Conservation (phyloP, 345 rosid genomes). For the Eutrema japonicum region DNA sequence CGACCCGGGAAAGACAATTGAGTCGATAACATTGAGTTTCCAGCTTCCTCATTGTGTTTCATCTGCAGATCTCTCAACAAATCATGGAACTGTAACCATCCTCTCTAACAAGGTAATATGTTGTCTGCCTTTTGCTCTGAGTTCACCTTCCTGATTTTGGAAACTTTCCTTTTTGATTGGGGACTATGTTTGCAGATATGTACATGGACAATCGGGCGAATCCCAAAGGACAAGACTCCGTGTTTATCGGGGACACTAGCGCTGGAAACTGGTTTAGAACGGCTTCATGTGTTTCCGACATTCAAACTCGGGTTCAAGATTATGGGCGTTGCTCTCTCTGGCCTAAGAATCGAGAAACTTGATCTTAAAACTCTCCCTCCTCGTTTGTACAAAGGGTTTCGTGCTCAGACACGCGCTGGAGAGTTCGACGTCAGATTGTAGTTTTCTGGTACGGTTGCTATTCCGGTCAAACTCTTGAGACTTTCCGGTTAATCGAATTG, state of each 20-base stretch:
- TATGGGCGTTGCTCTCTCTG: conserved; percentile 91
- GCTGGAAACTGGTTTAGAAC: conserved; percentile 66
- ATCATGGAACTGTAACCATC: conserved; percentile 79
- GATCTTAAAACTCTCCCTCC: conserved; percentile 66
- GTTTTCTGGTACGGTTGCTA: conserved; percentile 14
- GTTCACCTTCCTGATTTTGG: background rate
- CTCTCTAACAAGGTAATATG: conserved; percentile 76
- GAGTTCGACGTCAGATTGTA: conserved; percentile 82
- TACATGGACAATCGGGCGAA: conserved; percentile 83
- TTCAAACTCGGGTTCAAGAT: conserved; percentile 77
- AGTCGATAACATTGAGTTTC: conserved; percentile 77
- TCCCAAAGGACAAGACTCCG: conserved; percentile 85
- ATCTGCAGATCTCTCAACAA: conserved; percentile 86
- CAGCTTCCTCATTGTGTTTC: conserved; percentile 74
- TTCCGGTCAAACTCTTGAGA: background rate
- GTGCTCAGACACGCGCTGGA: conserved; percentile 83
- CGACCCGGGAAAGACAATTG: conserved; percentile 83
- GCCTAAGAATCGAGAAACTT: conserved; percentile 76
- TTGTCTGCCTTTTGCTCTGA: background rate
- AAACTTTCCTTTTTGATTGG: background rate
- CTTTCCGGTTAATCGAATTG: background rate
- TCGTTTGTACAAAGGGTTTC: conserved; percentile 88
- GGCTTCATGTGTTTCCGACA: conserved; percentile 79
- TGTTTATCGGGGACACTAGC: conserved; percentile 68
- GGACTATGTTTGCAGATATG: conserved; percentile 60